Evolutionary conservation across 805 yeast genomes (phyloP), one percentile per base, ranked within the genome.

Genomic region (Peterozyma toletana): DNA sequence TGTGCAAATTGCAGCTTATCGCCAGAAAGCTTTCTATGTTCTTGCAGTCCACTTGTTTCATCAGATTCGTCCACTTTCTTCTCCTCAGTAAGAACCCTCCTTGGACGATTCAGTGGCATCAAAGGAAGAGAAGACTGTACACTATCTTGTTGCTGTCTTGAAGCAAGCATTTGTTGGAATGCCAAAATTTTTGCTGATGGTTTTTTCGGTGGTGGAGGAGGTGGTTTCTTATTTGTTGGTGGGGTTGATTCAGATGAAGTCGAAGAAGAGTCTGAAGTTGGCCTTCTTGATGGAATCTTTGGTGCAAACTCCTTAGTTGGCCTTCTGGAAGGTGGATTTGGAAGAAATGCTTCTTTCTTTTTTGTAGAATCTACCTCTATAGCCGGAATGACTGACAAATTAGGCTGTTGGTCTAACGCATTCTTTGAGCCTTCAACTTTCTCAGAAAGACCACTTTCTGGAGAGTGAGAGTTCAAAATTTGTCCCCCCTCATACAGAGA

Each of bases 101-200:
- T 44, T 10, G 64, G 59, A 39, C 60, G 45, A 30, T 44, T 42
- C 1, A 38, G 29, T 33, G 62, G 62, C 11, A 52, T 29, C 9
- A 48, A 38, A 1, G 62, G 63, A 18, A 43, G 48, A 3, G 50
- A 34, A 1, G 10, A 11, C 27, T 45, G 50, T 2, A 53, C 57
- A 38, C 51, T 33, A 37, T 68, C 68, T 44, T 67, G 62, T 33
- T 60, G 57, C 53, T 75, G 80, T 48, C 70, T 73, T 48, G 70
- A 68, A 40, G 75, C 75, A 43, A 85, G 67, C 83, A 83, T 78
- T 54, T 83, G 84, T 55, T 85, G 95, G 58, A 85, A 85, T 0
- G 89, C 89, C 1, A 90, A 89, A 47, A 85, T 85, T 49, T 73
- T 83, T 1, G 88, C 80, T 0, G 91, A 83, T 14, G 87, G 79